Percentiles rank a stretch among this genome's conserved stretches.
Conservation (phyloP, 2,329 filamentous ascomycete species). For the Hymenoscyphus fraxineus region DNA sequence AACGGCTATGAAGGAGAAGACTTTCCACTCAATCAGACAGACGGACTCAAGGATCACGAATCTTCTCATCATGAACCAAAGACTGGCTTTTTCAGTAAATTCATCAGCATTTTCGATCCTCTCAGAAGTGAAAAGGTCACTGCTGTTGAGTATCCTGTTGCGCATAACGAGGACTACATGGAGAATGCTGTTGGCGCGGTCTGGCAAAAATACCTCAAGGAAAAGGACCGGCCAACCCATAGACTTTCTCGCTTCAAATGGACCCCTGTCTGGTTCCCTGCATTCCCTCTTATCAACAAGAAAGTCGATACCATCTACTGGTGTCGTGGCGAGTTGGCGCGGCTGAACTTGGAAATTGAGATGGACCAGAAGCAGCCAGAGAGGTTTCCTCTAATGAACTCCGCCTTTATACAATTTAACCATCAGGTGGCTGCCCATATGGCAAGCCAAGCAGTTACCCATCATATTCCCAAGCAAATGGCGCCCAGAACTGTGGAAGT, state of each 20-base stretch:
- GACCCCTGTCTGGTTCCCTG: slow-evolving; percentile 65
- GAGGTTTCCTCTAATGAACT: slow-evolving; percentile 87
- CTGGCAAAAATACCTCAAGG: slow-evolving; percentile 80
- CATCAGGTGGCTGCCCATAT: slow-evolving; percentile 96
- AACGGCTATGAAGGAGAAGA: slow-evolving; percentile 47
- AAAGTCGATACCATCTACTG: slow-evolving; percentile 96
- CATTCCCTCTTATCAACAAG: slow-evolving; percentile 73
- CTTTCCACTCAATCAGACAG: slow-evolving; percentile 40
- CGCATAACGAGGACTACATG: slow-evolving; percentile 58
- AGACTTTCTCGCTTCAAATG: slow-evolving; percentile 61
- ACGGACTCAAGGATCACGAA: slow-evolving; percentile 11
- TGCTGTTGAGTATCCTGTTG: slow-evolving; percentile 51
- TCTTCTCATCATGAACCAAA: slow-evolving; percentile 9
- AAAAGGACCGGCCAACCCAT: slow-evolving; percentile 81
- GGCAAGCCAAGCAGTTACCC: slow-evolving; percentile 88
- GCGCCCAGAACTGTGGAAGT: slow-evolving; percentile 89
- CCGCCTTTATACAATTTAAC: slow-evolving; percentile 97
- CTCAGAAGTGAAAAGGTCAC: slow-evolving; percentile 28
- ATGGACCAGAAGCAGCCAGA: slow-evolving; percentile 82
- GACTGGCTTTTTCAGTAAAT: slow-evolving; percentile 48
- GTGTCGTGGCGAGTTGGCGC: slow-evolving; percentile 80
- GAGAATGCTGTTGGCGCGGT: slow-evolving; percentile 62
- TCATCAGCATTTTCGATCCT: slow-evolving; percentile 50
- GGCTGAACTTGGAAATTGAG: slow-evolving; percentile 88
- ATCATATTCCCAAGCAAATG: slow-evolving; percentile 93